Evolutionary conservation across 23 red algal genomes (phyloP).

Genomic region (Gracilaria vermiculophylla): DNA sequence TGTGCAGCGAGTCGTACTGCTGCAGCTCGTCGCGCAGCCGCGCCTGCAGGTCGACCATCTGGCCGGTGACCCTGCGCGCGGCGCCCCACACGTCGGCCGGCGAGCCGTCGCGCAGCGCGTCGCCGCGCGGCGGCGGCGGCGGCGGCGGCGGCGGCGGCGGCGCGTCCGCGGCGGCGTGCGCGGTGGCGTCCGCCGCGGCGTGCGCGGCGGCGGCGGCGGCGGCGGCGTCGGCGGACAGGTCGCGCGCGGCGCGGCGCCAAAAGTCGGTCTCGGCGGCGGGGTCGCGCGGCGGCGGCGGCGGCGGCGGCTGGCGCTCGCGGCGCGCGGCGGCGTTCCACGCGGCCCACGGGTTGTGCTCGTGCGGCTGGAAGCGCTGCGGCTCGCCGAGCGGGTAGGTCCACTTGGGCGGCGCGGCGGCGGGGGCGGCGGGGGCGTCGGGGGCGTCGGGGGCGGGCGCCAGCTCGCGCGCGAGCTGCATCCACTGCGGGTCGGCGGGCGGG

Average conservation of each 20-base stretch:
- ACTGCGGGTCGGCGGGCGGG: slow-evolving; percentile 18
- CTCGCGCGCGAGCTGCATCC: slow-evolving; percentile 48
- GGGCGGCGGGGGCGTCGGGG: neutral
- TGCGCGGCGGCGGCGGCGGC: neutral
- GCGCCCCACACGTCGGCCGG: slow-evolving; percentile 32
- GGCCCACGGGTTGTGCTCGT: slow-evolving; percentile 4
- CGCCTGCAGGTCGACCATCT: slow-evolving; percentile 51
- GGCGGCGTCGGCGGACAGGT: neutral
- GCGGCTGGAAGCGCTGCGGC: neutral
- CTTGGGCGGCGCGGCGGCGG: neutral
- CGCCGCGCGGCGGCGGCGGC: too few relatives aligned
- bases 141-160: neutral
- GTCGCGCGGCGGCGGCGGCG: slow-evolving; percentile 16
- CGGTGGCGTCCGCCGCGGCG: neutral
- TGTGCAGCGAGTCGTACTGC: slow-evolving; percentile 35
- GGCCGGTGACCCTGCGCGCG: slow-evolving; percentile 53
- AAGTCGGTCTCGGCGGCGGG: slow-evolving; percentile 70
- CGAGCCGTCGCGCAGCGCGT: neutral
- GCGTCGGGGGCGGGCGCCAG: slow-evolving; percentile 16
- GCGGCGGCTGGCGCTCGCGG: too few relatives aligned
- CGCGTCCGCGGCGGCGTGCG: slow-evolving; percentile 45
- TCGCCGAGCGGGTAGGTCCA: slow-evolving; percentile 6
- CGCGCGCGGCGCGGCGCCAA: slow-evolving; percentile 64
- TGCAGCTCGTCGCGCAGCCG: slow-evolving; percentile 35
- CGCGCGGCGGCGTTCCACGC: slow-evolving; percentile 12